phyloP scores from a whole-genome alignment of 202 grass and related monocot genomes.

The Thinopyrum obtusiflorum region DNA sequence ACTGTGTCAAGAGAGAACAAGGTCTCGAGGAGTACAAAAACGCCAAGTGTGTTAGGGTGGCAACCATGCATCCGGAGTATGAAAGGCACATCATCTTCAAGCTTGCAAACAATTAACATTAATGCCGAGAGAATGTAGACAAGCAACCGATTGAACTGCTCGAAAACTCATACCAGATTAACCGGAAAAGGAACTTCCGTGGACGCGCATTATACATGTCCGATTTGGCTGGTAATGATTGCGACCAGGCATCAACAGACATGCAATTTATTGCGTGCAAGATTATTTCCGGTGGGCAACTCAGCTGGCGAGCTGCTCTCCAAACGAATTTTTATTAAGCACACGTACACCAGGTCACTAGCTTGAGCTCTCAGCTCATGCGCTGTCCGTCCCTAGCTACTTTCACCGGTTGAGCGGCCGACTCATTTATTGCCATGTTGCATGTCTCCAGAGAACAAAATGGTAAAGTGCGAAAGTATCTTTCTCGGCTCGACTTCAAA shows the following conservation, averaged over 20 bases:
- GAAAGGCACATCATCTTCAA: background rate
- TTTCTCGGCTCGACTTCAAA: too few relatives aligned
- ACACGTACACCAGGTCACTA: background rate
- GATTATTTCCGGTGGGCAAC: background rate
- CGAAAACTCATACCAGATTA: background rate
- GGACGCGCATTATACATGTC: background rate
- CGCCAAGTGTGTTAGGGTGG: too few relatives aligned
- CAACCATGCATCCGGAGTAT: background rate
- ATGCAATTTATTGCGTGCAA: constrained; percentile 33
- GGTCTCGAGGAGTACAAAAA: too few relatives aligned
- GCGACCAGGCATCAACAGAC: constrained; percentile 36
- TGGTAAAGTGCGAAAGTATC: background rate
- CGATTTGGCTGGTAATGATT: constrained; percentile 23
- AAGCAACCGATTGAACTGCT: constrained; percentile 8
- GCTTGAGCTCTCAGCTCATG: background rate
- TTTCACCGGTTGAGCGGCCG: constrained; percentile 15
- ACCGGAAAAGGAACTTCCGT: background rate
- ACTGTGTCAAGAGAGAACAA: too few relatives aligned
- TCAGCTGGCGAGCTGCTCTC: background rate
- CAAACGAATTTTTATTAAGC: background rate
- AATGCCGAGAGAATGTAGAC: background rate
- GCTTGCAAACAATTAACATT: background rate
- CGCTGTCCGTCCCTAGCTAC: constrained; percentile 12
- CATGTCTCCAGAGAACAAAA: background rate
- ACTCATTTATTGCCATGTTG: constrained; percentile 43